Percentiles rank a stretch among this genome's conserved stretches.
These are phyloP conservation scores for Phanerochaete sordida DNA, from an alignment of 768 basidiomycete genomes.

Conservation along the genomic window DNA sequence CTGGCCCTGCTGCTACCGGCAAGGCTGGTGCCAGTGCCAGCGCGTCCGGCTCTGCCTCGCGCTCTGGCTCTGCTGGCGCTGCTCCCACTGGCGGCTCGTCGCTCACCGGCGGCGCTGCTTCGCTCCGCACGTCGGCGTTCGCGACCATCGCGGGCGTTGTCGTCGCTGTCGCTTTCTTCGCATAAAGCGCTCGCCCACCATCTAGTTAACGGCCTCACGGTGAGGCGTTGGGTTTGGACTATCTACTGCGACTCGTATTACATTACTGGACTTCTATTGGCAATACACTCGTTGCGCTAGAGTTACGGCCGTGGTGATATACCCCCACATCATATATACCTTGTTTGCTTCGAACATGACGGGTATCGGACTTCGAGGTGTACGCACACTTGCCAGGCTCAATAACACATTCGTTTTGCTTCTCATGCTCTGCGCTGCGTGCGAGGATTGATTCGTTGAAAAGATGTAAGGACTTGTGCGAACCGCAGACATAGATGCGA, in stretches of 20 bases:
- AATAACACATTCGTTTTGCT: no score
- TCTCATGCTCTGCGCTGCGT: no score
- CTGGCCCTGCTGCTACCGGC: conserved; percentile 10
- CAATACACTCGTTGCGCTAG: not conserved
- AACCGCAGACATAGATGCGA: no score
- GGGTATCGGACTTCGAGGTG: no score
- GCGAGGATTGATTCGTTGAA: no score
- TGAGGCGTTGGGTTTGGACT: not conserved
- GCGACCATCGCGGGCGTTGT: conserved; percentile 29
- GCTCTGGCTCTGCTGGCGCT: conserved; percentile 9
- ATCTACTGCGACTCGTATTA: not conserved
- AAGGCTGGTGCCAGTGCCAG: not conserved
- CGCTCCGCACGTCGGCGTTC: conserved; percentile 26
- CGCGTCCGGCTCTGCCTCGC: conserved; percentile 3
- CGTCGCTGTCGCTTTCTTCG: conserved; percentile 33
- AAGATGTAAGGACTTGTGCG: no score
- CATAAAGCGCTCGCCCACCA: conserved; percentile 14
- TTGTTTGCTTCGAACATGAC: not conserved
- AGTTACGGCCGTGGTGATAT: not conserved
- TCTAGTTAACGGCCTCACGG: not conserved
- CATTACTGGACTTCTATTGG: not conserved
- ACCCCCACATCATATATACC: not conserved
- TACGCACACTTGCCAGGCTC: no score
- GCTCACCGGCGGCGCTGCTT: conserved; percentile 14
- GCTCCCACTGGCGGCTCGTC: conserved; percentile 15